These are phyloP conservation scores for Lanmaoa rubissima DNA, from an alignment of 768 basidiomycete genomes.

Conservation along the genomic window DNA sequence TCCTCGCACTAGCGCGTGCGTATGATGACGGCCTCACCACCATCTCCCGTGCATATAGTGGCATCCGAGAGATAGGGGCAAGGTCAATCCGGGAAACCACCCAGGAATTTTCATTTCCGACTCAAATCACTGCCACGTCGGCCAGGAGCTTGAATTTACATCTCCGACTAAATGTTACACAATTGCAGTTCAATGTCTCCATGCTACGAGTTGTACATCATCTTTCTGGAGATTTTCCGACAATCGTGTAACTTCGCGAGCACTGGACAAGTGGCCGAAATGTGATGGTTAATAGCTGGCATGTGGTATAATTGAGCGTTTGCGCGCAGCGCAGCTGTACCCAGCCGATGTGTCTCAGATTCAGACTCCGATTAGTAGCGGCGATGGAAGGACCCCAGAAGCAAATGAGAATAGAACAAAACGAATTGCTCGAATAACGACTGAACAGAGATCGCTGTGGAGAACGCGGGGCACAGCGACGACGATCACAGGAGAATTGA, in stretches of 20 bases:
- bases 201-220: too few relatives aligned
- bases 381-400: background rate
- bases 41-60: slow-evolving; percentile 62
- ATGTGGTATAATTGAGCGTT: too few relatives aligned
- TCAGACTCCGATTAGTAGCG: background rate
- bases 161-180: background rate
- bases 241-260: background rate
- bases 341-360: too few relatives aligned
- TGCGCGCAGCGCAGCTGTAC: too few relatives aligned
- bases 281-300: too few relatives aligned
- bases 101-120: background rate
- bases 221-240: background rate
- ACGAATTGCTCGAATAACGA: background rate
- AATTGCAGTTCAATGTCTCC: too few relatives aligned
- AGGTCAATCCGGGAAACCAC: too few relatives aligned
- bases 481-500: background rate
- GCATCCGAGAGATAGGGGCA: slow-evolving; percentile 28
- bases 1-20: slow-evolving; percentile 53
- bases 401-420: background rate
- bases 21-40: slow-evolving; percentile 59
- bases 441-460: too few relatives aligned
- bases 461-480: background rate
- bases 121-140: background rate
- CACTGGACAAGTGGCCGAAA: too few relatives aligned
- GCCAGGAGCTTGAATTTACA: background rate